phyloP scores from a whole-genome alignment of 768 basidiomycete genomes.

The Mycena pura region DNA sequence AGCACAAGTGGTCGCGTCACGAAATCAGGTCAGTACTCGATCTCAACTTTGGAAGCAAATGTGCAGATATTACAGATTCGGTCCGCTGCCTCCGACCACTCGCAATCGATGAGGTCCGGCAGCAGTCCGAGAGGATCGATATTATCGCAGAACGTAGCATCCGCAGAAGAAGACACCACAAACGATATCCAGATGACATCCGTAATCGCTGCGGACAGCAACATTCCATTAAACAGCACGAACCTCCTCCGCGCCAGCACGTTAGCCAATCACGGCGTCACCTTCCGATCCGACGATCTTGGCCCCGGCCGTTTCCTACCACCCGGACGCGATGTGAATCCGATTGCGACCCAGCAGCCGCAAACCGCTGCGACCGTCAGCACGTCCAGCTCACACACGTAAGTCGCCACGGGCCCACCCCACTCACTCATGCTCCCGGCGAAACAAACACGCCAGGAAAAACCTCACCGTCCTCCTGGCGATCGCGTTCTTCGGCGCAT shows the following conservation, averaged over 20 bases:
- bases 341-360: neutral
- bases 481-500: constrained; percentile 33
- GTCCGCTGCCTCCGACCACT: neutral
- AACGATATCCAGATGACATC: too few relatives aligned
- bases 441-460: too few relatives aligned
- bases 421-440: neutral
- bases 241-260: neutral
- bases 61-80: neutral
- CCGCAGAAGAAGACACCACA: too few relatives aligned
- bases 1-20: neutral
- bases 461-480: constrained; percentile 21
- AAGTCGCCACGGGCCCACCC: neutral
- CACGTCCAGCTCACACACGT: constrained; percentile 19
- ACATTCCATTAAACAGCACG: neutral
- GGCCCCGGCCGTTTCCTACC: neutral
- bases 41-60: neutral
- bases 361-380: constrained; percentile 10
- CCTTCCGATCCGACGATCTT: neutral
- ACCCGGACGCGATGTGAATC: neutral
- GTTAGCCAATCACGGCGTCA: neutral
- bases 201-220: neutral
- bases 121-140: neutral
- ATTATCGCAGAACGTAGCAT: neutral
- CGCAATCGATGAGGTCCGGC: too few relatives aligned
- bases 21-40: neutral